Conservation (phyloP, 305 asterid genomes). For the Coffea humblotiana region DNA sequence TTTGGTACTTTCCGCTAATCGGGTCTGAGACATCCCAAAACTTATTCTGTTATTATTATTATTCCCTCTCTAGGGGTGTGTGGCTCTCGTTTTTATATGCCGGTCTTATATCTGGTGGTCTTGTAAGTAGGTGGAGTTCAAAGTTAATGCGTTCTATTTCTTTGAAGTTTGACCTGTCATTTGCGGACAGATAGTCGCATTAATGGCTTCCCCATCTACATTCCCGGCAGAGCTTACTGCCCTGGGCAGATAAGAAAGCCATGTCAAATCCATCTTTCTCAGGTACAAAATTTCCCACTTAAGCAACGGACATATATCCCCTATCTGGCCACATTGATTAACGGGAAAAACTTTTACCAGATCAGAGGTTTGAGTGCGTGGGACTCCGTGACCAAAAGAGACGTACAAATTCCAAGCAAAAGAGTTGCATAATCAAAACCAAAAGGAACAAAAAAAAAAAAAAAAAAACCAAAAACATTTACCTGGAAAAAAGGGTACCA, state of each 20-base stretch:
- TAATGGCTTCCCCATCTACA: slow-evolving; percentile 22
- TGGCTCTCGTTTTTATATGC: neutral
- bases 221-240: slow-evolving; percentile 20
- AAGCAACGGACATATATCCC: neutral
- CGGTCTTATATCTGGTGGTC: neutral
- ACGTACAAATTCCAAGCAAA: slow-evolving; percentile 12
- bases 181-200: neutral
- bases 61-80: too few relatives aligned
- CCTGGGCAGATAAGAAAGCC: slow-evolving; percentile 26
- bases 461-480: neutral
- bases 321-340: slow-evolving; percentile 3
- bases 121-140: neutral
- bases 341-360: neutral
- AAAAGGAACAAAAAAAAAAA: neutral
- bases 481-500: slow-evolving; percentile 90
- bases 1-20: neutral
- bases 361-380: neutral
- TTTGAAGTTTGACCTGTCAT: slow-evolving; percentile 1
- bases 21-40: neutral
- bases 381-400: slow-evolving; percentile 6
- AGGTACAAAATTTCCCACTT: neutral
- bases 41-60: too few relatives aligned
- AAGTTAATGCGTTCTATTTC: neutral
- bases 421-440: neutral
- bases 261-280: neutral